Percentiles rank a stretch among this genome's conserved stretches.
Evolutionary conservation across 331 rosid genomes (phyloP).

Genomic region (Rhamnella rubrinervis): DNA sequence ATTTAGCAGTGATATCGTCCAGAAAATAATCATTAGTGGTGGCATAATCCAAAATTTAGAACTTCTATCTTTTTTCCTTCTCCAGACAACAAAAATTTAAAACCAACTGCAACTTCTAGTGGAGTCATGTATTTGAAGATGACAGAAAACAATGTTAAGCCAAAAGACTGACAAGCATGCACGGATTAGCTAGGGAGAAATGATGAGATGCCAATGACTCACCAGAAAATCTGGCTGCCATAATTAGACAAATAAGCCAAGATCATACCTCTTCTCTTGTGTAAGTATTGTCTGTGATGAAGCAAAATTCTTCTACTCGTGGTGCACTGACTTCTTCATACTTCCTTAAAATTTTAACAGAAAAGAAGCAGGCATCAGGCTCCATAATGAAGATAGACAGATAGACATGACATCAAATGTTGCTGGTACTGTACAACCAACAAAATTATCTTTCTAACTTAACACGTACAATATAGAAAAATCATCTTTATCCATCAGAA

Average conservation of each 20-base stretch:
- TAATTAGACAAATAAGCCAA: slow-evolving; percentile 14
- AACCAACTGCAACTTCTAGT: not conserved
- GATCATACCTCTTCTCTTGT: slow-evolving; percentile 66
- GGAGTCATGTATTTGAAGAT: not conserved
- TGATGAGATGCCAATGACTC: not conserved
- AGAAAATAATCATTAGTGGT: not conserved
- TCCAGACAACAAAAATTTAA: not conserved
- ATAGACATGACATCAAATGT: slow-evolving; percentile 3
- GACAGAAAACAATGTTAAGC: not conserved
- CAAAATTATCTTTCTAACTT: not conserved
- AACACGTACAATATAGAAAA: not conserved
- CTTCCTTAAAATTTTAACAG: slow-evolving; percentile 57
- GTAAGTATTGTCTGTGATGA: slow-evolving; percentile 90
- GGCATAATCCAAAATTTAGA: not conserved
- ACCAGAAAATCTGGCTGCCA: slow-evolving; percentile 2
- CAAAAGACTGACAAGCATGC: not conserved
- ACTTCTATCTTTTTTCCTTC: not conserved
- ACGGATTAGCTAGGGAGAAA: not conserved
- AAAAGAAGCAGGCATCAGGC: slow-evolving; percentile 34
- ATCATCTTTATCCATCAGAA: slow-evolving; percentile 4
- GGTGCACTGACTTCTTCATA: slow-evolving; percentile 95
- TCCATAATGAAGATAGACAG: slow-evolving; percentile 9
- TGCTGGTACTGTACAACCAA: not conserved
- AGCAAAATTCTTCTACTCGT: slow-evolving; percentile 75
- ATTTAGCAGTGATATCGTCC: not conserved